These are phyloP conservation scores for Arthrobotrys conoides DNA, from an alignment of 2,329 filamentous ascomycete species.

Conservation along the genomic window DNA sequence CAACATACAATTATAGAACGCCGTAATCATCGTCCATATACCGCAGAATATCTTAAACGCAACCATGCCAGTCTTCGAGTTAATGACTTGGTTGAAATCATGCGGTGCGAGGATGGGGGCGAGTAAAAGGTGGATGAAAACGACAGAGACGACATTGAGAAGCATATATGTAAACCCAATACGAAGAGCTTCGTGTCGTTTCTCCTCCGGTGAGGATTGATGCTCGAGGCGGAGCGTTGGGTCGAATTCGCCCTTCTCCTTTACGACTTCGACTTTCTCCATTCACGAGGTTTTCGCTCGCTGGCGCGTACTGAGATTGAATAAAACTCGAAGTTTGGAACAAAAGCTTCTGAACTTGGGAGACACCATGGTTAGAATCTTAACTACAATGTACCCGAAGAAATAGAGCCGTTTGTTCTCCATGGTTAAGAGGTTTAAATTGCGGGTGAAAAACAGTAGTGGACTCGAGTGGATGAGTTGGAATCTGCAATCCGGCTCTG, in stretches of 20 bases:
- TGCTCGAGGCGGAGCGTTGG: slow-evolving; percentile 35
- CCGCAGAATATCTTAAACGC: slow-evolving; percentile 41
- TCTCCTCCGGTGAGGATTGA: slow-evolving; percentile 44
- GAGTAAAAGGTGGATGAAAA: slow-evolving; percentile 40
- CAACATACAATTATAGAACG: slow-evolving; percentile 48
- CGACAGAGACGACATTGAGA: slow-evolving; percentile 37
- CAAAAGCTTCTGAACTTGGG: too few relatives aligned
- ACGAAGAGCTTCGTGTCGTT: slow-evolving; percentile 38
- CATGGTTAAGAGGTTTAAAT: too few relatives aligned
- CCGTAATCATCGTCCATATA: slow-evolving; percentile 37
- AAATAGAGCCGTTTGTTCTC: too few relatives aligned
- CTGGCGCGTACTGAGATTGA: background rate
- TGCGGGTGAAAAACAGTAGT: too few relatives aligned
- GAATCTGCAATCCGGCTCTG: too few relatives aligned
- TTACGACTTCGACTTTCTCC: background rate
- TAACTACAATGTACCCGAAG: too few relatives aligned
- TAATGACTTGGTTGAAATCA: slow-evolving; percentile 10
- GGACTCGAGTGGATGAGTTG: too few relatives aligned
- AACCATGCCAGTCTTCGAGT: slow-evolving; percentile 6
- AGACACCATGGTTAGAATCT: too few relatives aligned
- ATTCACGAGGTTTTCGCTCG: background rate
- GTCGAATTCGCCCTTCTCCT: slow-evolving; percentile 8
- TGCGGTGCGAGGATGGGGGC: slow-evolving; percentile 40
- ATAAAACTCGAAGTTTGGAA: background rate
- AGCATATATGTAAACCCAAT: slow-evolving; percentile 35